Base-by-base conservation (phyloP, 2,329 filamentous ascomycete genomes). In the Chaetomium olivaceum region DNA sequence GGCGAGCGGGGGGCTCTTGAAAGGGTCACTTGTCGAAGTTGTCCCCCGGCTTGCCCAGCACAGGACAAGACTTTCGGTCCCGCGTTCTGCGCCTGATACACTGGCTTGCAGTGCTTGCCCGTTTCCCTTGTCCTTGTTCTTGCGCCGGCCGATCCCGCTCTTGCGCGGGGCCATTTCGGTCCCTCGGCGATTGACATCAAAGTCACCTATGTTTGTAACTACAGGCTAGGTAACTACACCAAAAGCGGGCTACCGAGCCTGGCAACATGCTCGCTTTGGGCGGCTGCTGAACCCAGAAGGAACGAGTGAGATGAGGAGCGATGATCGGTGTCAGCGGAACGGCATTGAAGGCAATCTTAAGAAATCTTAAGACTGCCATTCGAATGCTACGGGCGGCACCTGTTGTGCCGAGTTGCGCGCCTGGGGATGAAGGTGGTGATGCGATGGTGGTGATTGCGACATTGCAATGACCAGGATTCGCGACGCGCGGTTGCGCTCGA, bases 401-500 rank as follows among this genome's bases (percentile, higher is more conserved):
- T 43, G 46, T 58, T 48, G 56, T 33, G 58, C 62, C 52, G 57
- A 57, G 29, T 61, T 52, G 46, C n/a, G 59, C 61, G 63, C 62
- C 43, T 66, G 23, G 66, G 66, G 66, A 71, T 71, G 66, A 71
- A 61, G 33, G 55, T 58, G n/a, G 46, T 61, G 36, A 39, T 39
- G 29, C n/a, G n/a, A 52, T 60, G 50, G 56, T 63, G 62, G 65
- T 48, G 64, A 46, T 59, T 70, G 65, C 60, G 65, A 71, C 69
- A 62, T 62, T 71, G 64, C 63, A 68, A 63, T 36, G 61, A 70
- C 63, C 58, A 59, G 71, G 69, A 67, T 65, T 60, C 51, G 52
- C 60, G 39, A 61, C 11, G 51, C 63, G 58, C 62, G 50, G 43
- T 57, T 56, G 61, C 23, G n/a, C n/a, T 62, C 54, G 55, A 55